Evolutionary conservation across 2,329 filamentous ascomycete genomes (phyloP), one percentile per base, ranked within the genome.

Genomic region (Clonostachys sp.): DNA sequence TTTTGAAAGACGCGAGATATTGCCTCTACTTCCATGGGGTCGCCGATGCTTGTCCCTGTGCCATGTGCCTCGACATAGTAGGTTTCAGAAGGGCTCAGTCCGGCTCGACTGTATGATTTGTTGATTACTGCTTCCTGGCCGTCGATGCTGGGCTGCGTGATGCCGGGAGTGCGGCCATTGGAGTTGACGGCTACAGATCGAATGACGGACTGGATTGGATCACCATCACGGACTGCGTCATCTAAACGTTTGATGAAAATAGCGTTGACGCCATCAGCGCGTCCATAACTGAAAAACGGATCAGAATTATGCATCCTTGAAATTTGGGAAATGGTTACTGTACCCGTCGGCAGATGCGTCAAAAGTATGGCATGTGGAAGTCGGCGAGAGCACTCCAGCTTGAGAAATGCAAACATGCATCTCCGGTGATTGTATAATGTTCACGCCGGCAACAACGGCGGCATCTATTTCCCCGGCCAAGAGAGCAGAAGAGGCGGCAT

Each of bases 151-250:
- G 80, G 80, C 48, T 75, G 65, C 0, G 77, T 80, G 45, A 83
- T 76, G 3, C 77, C 77, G 52, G 55, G 70, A 3, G 62, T 63
- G 3, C 55, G 62, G 16, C 75, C 75, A 45, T 83, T 79, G 54
- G 73, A 70, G 51, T 78, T 79, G 17, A 72, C 61, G 1, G 67
- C 65, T 0, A 71, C 74, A 1, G 65, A 71, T 10, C 73, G 69
- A 38, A 81, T 74, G 8, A 80, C 63, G 5, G 66, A 70, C 9
- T 73, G 65, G 39, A 79, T 73, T 0, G 67, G 70, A 50, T 84
- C 77, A 4, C 74, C 73, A 49, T 78, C 74, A 12, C 61, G 34
- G 14, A 45, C 12, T 35, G 44, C 44, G 5, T 18, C 18, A 5
- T 38, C 34, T 2, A 45, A 34, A 8, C 35, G 34, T 12, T 45